phyloP scores from a whole-genome alignment of 176 grass and related monocot species.

The Alopecurus myosuroides region DNA sequence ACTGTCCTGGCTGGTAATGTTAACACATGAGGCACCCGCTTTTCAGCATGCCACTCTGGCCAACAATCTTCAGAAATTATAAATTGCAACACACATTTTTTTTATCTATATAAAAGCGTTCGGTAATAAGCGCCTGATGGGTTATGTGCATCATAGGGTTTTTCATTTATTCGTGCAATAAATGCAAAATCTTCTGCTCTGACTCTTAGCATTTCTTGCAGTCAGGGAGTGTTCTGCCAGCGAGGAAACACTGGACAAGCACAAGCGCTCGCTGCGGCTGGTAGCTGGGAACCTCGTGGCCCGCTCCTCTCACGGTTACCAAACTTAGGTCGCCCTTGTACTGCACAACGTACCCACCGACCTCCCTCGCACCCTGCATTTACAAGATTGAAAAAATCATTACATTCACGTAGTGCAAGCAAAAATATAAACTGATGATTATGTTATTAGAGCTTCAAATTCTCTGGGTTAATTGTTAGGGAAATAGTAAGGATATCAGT shows the following conservation, averaged over 20 bases:
- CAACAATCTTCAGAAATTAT: too few species aligned
- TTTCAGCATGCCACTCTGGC: too few species aligned
- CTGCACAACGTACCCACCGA: constrained; percentile 47
- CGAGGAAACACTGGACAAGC: constrained; percentile 46
- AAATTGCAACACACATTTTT: too few species aligned
- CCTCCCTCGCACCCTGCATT: too few species aligned
- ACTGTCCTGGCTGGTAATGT: too few species aligned
- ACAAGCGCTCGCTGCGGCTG: constrained; percentile 51
- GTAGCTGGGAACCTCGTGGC: constrained; percentile 75
- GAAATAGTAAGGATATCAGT: neutral
- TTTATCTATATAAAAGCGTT: too few species aligned
- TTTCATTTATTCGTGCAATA: too few species aligned
- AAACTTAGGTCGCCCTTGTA: constrained; percentile 66
- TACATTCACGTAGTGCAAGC: neutral
- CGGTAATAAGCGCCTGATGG: too few species aligned
- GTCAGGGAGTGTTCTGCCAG: constrained; percentile 38
- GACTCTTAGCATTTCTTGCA: too few species aligned
- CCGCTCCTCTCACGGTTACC: constrained; percentile 77
- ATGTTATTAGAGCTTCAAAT: neutral
- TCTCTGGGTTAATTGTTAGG: neutral
- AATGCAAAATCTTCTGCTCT: too few species aligned
- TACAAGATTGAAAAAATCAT: neutral
- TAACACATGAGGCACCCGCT: too few species aligned
- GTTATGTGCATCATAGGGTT: too few species aligned
- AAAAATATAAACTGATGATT: neutral